A percentile compares a stretch with the other conserved stretches of the same genome.
Conservation (phyloP, 2,329 filamentous ascomycete species). For the Ophiostoma montium region DNA sequence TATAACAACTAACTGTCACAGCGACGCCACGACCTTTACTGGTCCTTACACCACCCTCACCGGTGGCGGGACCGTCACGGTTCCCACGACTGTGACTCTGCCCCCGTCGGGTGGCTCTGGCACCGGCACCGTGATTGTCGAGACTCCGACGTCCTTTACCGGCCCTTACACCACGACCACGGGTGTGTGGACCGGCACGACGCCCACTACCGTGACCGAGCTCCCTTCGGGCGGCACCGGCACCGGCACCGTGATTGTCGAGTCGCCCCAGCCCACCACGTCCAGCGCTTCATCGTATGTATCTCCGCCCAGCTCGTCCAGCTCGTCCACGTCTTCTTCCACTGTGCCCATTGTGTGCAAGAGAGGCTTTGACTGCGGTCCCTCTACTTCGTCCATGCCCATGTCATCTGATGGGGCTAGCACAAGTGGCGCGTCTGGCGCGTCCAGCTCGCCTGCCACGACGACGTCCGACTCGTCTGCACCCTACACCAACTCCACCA, state of each 20-base stretch:
- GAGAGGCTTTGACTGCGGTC: no score
- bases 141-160: constrained; percentile 4
- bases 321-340: no score
- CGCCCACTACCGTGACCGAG: constrained; percentile 2
- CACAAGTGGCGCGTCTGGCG: no score
- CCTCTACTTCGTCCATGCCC: no score
- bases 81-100: constrained; percentile 9
- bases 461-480: no score
- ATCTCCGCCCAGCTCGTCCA: no score
- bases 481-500: constrained; percentile 7
- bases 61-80: constrained; percentile 9
- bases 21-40: constrained; percentile 11
- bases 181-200: constrained; percentile 4
- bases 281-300: no score
- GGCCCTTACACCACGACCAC: constrained; percentile 9
- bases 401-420: no score
- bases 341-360: no score
- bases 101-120: constrained; percentile 5
- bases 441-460: no score
- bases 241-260: constrained; percentile 10
- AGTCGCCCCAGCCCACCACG: not conserved
- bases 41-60: constrained; percentile 13
- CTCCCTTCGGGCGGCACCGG: constrained; percentile 3
- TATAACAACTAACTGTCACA: not conserved
- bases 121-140: constrained; percentile 10